Percentiles rank a stretch among this genome's conserved stretches.
Conservation (phyloP, 495 filamentous ascomycete genomes). For the Penicillium odoratum region DNA sequence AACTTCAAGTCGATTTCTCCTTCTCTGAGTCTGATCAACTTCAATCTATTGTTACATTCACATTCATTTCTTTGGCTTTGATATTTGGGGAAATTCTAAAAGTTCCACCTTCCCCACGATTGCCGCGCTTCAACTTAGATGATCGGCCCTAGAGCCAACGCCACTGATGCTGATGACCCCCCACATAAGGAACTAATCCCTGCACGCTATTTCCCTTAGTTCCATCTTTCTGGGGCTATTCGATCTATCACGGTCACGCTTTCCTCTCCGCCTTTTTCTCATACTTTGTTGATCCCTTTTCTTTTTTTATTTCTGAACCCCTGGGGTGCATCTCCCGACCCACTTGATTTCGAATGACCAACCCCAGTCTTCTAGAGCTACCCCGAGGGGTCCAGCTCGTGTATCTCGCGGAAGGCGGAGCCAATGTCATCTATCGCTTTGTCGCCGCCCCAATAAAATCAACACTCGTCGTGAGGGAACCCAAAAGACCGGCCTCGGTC, state of each 20-base stretch:
- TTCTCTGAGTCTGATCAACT: background rate
- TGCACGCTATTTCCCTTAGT: constrained; percentile 24
- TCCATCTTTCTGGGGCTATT: background rate
- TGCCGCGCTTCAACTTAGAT: constrained; percentile 5
- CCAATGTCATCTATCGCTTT: constrained; percentile 69
- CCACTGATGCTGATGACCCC: constrained; percentile 28
- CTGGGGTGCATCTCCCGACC: background rate
- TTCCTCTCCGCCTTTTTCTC: constrained; percentile 3
- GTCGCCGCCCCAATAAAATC: constrained; percentile 30
- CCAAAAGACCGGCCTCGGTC: background rate
- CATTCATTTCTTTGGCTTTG: background rate
- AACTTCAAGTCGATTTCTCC: background rate
- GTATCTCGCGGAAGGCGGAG: constrained; percentile 67
- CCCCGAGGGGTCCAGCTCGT: constrained; percentile 42
- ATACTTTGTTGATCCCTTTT: background rate
- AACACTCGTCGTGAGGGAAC: constrained; percentile 12
- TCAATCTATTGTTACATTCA: background rate
- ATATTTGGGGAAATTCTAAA: background rate
- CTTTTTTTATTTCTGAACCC: constrained; percentile 1
- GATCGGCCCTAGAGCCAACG: constrained; percentile 24
- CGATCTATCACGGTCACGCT: constrained; percentile 3
- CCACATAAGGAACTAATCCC: constrained; percentile 27
- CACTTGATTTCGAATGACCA: constrained; percentile 37
- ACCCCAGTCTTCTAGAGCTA: constrained; percentile 40
- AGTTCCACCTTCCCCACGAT: background rate